Conservation (phyloP, 108 stramenopile species). For the Mediolabrus comicus region DNA sequence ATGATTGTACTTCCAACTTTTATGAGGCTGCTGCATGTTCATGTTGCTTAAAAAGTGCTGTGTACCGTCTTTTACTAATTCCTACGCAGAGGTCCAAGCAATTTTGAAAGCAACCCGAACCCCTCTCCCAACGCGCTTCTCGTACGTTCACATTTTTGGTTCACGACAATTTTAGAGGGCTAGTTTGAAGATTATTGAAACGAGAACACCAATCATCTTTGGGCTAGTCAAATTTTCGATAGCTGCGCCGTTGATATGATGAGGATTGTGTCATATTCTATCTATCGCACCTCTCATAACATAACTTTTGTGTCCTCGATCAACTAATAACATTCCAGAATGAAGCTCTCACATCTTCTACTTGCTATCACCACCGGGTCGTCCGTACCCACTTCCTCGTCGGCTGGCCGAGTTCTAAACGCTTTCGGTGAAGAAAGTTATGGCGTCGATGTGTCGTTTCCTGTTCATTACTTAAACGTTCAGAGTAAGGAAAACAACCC, state of each 20-base stretch:
- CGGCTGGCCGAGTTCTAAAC: constrained; percentile 25
- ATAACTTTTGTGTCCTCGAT: no score
- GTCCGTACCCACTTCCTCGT: constrained; percentile 3
- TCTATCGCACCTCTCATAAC: background rate
- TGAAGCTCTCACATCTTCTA: constrained; percentile 34
- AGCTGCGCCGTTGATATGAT: background rate
- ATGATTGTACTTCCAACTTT: no score
- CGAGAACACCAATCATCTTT: background rate
- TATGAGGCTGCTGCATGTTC: no score
- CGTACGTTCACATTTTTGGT: background rate
- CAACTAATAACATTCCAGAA: background rate
- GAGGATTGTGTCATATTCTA: background rate
- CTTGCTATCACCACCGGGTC: constrained; percentile 2
- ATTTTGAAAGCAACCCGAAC: no score
- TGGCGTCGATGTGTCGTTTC: constrained; percentile 82
- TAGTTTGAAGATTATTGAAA: no score
- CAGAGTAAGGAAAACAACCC: constrained; percentile 27
- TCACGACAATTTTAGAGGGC: background rate
- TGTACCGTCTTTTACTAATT: no score
- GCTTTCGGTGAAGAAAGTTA: constrained; percentile 50
- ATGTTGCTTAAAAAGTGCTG: no score
- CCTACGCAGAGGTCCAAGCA: no score
- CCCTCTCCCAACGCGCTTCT: background rate
- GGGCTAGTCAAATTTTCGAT: constrained; percentile 4
- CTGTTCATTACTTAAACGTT: constrained; percentile 55